phyloP scores from a whole-genome alignment of 129 eudicot genomes.

The Kitagawia praeruptora region DNA sequence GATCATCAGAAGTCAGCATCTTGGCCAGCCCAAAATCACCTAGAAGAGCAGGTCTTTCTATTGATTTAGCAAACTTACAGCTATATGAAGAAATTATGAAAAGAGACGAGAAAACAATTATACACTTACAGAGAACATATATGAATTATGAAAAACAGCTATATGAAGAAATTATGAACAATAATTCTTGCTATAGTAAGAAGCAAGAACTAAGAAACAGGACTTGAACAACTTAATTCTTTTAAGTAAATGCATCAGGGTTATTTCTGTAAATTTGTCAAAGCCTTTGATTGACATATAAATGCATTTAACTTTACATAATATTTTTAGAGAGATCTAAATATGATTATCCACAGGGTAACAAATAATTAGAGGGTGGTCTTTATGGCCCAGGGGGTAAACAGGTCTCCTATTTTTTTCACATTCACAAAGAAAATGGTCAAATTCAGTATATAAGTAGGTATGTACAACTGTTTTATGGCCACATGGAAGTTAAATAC shows the following conservation, averaged over 20 bases:
- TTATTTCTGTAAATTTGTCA: neutral
- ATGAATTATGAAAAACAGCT: too few relatives aligned
- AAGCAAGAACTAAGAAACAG: neutral
- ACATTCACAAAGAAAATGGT: neutral
- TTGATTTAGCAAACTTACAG: too few relatives aligned
- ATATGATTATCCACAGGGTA: neutral
- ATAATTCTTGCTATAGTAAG: too few relatives aligned
- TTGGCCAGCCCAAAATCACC: too few relatives aligned
- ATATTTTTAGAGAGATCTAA: neutral
- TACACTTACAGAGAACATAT: too few relatives aligned
- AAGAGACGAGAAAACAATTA: too few relatives aligned
- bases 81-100: too few relatives aligned
- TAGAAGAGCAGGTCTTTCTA: too few relatives aligned
- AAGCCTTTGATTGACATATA: neutral
- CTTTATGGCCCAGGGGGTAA: neutral
- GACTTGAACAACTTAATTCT: neutral
- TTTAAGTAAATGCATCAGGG: neutral
- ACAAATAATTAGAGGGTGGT: neutral
- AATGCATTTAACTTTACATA: neutral
- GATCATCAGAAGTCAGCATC: too few relatives aligned
- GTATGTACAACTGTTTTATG: too few relatives aligned
- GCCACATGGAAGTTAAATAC: too few relatives aligned
- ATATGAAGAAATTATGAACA: too few relatives aligned
- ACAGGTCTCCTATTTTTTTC: neutral
- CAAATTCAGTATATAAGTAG: neutral